A percentile compares a stretch with the other conserved stretches of the same genome.
phyloP scores from a whole-genome alignment of 2,329 filamentous ascomycete species.

The Plectosphaerella sp. region DNA sequence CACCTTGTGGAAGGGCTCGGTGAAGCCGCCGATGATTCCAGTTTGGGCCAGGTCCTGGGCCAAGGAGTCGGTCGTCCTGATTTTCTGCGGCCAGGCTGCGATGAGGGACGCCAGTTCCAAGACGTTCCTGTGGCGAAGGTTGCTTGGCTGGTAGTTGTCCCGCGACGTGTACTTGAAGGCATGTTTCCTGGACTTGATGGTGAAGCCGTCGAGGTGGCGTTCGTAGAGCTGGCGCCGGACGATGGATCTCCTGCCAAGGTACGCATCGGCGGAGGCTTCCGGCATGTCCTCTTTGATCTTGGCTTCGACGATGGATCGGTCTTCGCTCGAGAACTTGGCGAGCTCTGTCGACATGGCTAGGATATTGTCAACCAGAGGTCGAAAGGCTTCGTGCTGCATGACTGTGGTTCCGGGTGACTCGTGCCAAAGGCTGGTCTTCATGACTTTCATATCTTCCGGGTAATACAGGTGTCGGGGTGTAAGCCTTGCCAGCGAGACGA shows the following conservation, averaged over 20 bases:
- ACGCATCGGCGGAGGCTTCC: constrained; percentile 10
- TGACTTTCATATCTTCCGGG: constrained; percentile 22
- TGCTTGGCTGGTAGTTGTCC: constrained; percentile 8
- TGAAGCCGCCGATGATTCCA: constrained; percentile 31
- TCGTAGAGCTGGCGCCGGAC: constrained; percentile 23
- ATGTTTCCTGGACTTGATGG: background rate
- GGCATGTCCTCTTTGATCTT: constrained; percentile 6
- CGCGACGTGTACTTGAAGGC: constrained; percentile 11
- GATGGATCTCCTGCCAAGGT: constrained; percentile 10
- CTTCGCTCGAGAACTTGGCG: constrained; percentile 10
- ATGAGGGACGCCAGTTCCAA: constrained; percentile 13
- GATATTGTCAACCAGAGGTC: constrained; percentile 21
- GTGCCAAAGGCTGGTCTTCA: constrained; percentile 31
- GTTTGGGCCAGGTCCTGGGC: constrained; percentile 7
- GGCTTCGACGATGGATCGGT: background rate
- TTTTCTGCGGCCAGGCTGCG: constrained; percentile 11
- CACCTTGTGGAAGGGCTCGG: constrained; percentile 16
- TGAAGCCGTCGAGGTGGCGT: background rate
- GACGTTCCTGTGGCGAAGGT: constrained; percentile 9
- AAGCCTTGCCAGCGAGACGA: constrained; percentile 21
- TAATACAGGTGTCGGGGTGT: constrained; percentile 28
- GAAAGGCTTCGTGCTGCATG: constrained; percentile 33
- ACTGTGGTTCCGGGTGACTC: constrained; percentile 18
- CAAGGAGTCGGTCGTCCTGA: constrained; percentile 9
- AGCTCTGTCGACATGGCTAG: constrained; percentile 23